Evolutionary conservation across 1,284 basidiomycete species (phyloP).

Genomic region (Cutaneotrichosporon mucoides): DNA sequence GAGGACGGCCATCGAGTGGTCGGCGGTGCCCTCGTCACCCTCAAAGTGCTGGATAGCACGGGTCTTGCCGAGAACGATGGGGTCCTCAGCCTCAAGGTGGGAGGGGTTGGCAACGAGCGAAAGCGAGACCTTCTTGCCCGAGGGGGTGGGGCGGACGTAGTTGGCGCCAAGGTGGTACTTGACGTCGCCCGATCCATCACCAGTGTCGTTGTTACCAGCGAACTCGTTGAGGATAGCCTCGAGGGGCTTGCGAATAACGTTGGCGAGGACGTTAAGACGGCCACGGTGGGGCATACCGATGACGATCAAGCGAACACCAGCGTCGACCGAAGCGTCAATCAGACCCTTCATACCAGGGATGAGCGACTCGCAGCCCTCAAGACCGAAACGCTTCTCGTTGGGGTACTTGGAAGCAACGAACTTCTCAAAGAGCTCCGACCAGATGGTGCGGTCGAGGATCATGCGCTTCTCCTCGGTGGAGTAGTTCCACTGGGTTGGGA

Average conservation of each 20-base stretch:
- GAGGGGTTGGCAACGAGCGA: constrained; percentile 99
- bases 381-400: constrained; percentile 99
- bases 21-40: constrained; percentile 70
- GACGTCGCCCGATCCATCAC: constrained; percentile 90
- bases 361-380: constrained; percentile 96
- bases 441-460: constrained; percentile 97
- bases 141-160: constrained; percentile 96
- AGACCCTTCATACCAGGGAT: constrained; percentile 99
- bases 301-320: constrained; percentile 91
- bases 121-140: constrained; percentile 94
- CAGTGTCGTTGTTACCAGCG: constrained; percentile 60
- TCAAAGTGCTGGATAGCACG: constrained; percentile 95
- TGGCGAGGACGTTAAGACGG: constrained; percentile 93
- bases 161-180: constrained; percentile 99
- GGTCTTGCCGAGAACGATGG: constrained; percentile 96
- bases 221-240: constrained; percentile 99
- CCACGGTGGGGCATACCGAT: constrained; percentile 99
- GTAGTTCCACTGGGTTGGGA: constrained; percentile 98
- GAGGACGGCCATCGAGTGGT: constrained; percentile 86
- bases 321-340: constrained; percentile 95
- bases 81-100: constrained; percentile 81
- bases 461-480: constrained; percentile 96
- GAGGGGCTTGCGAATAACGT: constrained; percentile 97
- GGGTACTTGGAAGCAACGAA: constrained; percentile 98
- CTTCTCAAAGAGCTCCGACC: constrained; percentile 99